phyloP scores from a whole-genome alignment of 345 rosid species.

The Corchorus olitorius region DNA sequence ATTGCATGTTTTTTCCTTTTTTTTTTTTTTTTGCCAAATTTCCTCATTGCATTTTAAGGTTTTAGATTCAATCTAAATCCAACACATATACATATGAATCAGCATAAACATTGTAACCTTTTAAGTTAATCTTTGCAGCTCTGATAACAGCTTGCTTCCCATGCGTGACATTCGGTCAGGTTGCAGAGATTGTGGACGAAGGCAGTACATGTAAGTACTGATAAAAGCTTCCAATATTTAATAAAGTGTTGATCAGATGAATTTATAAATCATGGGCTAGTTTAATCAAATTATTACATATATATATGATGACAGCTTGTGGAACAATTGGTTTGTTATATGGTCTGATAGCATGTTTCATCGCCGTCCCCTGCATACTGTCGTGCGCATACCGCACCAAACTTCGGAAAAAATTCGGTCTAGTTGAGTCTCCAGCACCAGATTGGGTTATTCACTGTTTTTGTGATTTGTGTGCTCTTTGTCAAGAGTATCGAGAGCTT shows the following conservation, averaged over 20 bases:
- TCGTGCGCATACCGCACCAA: slow-evolving; percentile 65
- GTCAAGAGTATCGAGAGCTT: slow-evolving; percentile 77
- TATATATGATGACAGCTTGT: slow-evolving; percentile 57
- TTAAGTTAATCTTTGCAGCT: slow-evolving; percentile 37
- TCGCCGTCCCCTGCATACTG: slow-evolving; percentile 52
- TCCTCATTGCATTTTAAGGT: no score
- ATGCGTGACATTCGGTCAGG: slow-evolving; percentile 57
- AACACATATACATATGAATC: no score
- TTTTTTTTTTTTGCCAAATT: no score
- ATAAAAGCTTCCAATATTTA: background rate
- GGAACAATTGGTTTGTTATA: slow-evolving; percentile 50
- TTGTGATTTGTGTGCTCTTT: slow-evolving; percentile 70
- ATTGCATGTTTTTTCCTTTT: no score
- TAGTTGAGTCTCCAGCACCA: slow-evolving; percentile 58
- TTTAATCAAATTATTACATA: background rate
- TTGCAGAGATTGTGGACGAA: slow-evolving; percentile 63
- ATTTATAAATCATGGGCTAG: background rate
- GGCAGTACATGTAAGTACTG: slow-evolving; percentile 46
- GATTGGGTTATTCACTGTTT: slow-evolving; percentile 61
- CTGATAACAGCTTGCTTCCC: slow-evolving; percentile 48
- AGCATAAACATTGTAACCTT: background rate
- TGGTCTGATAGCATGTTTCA: slow-evolving; percentile 33
- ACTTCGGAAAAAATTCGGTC: slow-evolving; percentile 53
- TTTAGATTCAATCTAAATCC: no score
- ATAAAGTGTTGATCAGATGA: background rate